phyloP scores from a whole-genome alignment of 2,329 filamentous ascomycete genomes.

The Hymenoscyphus fraxineus region DNA sequence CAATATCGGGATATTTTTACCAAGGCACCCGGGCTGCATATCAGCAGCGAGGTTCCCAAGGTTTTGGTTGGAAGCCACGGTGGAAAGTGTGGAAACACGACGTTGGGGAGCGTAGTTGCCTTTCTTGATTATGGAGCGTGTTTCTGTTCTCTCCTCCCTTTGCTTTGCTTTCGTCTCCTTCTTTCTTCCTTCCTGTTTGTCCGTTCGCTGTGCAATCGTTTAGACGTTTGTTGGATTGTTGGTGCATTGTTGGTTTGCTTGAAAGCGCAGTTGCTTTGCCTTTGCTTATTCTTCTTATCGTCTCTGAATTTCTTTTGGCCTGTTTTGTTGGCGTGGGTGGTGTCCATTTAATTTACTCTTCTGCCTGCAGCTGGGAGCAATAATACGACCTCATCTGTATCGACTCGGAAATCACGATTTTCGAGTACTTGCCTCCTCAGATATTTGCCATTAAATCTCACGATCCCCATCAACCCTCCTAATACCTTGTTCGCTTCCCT shows the following conservation, averaged over 20 bases:
- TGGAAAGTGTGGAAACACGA: slow-evolving; percentile 1
- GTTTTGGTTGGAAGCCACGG: neutral
- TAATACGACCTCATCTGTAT: neutral
- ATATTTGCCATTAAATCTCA: neutral
- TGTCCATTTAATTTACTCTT: neutral
- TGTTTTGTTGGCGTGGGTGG: neutral
- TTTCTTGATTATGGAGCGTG: neutral
- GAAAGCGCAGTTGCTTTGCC: neutral
- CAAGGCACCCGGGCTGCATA: neutral
- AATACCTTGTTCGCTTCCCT: neutral
- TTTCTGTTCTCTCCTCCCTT: neutral
- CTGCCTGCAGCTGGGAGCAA: neutral
- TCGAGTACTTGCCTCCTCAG: neutral
- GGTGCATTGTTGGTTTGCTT: neutral
- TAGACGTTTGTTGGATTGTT: neutral
- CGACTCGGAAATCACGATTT: neutral
- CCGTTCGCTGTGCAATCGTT: neutral
- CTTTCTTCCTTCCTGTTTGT: neutral
- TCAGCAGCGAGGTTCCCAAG: neutral
- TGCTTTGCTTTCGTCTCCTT: neutral
- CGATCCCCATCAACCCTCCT: neutral
- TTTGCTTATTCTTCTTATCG: neutral
- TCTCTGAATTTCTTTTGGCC: neutral
- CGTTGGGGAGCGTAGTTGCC: neutral
- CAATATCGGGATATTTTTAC: neutral